These are phyloP conservation scores for Trametes maxima DNA, from an alignment of 768 basidiomycete species.

Conservation along the genomic window DNA sequence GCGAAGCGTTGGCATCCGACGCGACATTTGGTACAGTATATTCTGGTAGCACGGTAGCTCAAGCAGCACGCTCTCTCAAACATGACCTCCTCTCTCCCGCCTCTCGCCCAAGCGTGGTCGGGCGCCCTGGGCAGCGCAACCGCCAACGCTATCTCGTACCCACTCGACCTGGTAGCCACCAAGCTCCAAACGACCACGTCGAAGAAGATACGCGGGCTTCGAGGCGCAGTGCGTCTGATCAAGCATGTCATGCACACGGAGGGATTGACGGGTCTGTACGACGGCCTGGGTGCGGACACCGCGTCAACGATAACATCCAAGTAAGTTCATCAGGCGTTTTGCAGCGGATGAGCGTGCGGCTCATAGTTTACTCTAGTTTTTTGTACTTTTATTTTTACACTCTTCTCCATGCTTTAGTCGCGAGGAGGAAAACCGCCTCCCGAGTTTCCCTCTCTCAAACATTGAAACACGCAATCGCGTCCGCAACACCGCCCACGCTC, in stretches of 20 bases:
- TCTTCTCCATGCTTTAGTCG: constrained; percentile 46
- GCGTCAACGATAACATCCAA: constrained; percentile 56
- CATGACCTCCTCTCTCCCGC: constrained; percentile 63
- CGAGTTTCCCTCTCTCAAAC: not conserved
- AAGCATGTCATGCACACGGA: constrained; percentile 40
- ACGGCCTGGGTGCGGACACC: constrained; percentile 54
- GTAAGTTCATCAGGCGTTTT: constrained; percentile 34
- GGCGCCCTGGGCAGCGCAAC: constrained; percentile 58
- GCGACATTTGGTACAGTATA: no score
- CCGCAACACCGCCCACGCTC: constrained; percentile 24
- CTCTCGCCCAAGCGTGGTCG: constrained; percentile 59
- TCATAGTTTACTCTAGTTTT: constrained; percentile 41
- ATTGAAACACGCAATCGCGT: constrained; percentile 10
- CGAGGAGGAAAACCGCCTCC: constrained; percentile 32
- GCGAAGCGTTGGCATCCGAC: not conserved
- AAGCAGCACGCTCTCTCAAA: no score
- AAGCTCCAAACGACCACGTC: constrained; percentile 39
- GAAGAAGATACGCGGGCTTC: constrained; percentile 32
- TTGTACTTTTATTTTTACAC: constrained; percentile 64
- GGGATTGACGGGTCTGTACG: constrained; percentile 51
- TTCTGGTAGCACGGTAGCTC: not conserved
- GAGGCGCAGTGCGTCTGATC: constrained; percentile 37
- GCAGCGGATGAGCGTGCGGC: not conserved
- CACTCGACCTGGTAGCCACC: constrained; percentile 60
- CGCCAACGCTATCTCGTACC: constrained; percentile 56